Percentiles rank a stretch among this genome's conserved stretches.
These are phyloP conservation scores for Amorphotheca resinae DNA, from an alignment of 495 filamentous ascomycete species.

Conservation along the genomic window DNA sequence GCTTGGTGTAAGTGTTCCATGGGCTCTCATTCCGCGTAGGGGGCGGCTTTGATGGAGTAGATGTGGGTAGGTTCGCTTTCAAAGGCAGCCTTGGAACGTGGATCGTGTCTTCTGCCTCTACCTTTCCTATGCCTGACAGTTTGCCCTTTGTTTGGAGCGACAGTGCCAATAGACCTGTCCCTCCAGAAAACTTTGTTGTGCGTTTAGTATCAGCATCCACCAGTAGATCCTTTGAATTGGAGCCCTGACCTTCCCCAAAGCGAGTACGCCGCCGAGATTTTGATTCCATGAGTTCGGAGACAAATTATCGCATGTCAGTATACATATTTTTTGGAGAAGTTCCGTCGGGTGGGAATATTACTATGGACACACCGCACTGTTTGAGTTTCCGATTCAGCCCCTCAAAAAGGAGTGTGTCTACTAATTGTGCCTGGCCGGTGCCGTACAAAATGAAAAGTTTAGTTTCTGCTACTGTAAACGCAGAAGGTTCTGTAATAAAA, in stretches of 20 bases:
- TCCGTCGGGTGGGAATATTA: background rate
- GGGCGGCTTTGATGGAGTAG: background rate
- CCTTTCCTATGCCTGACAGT: background rate
- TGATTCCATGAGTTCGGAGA: background rate
- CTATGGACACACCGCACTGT: background rate
- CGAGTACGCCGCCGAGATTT: background rate
- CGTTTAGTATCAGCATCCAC: background rate
- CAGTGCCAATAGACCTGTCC: background rate
- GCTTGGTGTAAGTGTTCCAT: constrained; percentile 1
- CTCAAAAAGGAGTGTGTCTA: background rate
- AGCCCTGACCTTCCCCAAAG: background rate
- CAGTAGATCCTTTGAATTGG: background rate
- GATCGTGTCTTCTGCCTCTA: background rate
- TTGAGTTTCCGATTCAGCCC: background rate
- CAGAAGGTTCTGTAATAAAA: background rate
- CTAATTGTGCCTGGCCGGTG: background rate
- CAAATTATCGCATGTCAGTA: background rate
- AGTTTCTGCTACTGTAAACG: background rate
- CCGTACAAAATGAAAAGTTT: background rate
- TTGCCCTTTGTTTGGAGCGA: background rate
- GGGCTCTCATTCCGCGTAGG: constrained; percentile 2
- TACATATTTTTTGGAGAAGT: too few relatives aligned
- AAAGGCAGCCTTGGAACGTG: background rate
- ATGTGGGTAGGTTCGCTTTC: background rate
- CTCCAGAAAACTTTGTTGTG: background rate